phyloP scores from a whole-genome alignment of 495 filamentous ascomycete species.

The Evansstolkia leycettana region DNA sequence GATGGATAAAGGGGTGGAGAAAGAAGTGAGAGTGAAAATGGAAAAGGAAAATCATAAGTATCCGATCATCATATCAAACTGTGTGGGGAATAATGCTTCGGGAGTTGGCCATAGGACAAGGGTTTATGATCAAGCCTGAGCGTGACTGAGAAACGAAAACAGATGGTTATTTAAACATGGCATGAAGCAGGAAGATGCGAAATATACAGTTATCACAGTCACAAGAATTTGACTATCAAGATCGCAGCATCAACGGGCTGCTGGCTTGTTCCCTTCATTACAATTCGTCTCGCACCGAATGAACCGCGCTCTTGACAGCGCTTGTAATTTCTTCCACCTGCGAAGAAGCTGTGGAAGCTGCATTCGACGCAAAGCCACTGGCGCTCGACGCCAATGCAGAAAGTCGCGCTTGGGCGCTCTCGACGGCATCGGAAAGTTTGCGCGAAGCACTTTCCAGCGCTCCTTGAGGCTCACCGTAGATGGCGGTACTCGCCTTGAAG shows the following conservation, averaged over 20 bases:
- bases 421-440: conserved; percentile 31
- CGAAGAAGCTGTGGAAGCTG: conserved; percentile 30
- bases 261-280: conserved; percentile 15
- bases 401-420: conserved; percentile 36
- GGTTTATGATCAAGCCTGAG: conserved; percentile 2
- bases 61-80: conserved; percentile 23
- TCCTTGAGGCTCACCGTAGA: conserved; percentile 38
- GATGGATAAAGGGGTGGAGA: background rate
- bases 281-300: conserved; percentile 43
- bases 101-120: conserved; percentile 7
- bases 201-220: too few relatives aligned
- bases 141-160: conserved; percentile 3
- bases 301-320: conserved; percentile 16
- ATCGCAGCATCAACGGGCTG: conserved; percentile 1
- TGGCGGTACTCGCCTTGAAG: conserved; percentile 19
- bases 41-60: conserved; percentile 8
- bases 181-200: too few relatives aligned
- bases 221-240: too few relatives aligned
- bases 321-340: conserved; percentile 31
- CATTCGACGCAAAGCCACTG: conserved; percentile 22
- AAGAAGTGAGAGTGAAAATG: background rate
- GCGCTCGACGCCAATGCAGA: conserved; percentile 28
- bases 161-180: conserved; percentile 1
- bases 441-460: conserved; percentile 42
- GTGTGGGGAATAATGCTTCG: conserved; percentile 29